A percentile compares a stretch with the other conserved stretches of the same genome.
Evolutionary conservation across 2,329 filamentous ascomycete genomes (phyloP).

Genomic region (Verticillium klebahnii): DNA sequence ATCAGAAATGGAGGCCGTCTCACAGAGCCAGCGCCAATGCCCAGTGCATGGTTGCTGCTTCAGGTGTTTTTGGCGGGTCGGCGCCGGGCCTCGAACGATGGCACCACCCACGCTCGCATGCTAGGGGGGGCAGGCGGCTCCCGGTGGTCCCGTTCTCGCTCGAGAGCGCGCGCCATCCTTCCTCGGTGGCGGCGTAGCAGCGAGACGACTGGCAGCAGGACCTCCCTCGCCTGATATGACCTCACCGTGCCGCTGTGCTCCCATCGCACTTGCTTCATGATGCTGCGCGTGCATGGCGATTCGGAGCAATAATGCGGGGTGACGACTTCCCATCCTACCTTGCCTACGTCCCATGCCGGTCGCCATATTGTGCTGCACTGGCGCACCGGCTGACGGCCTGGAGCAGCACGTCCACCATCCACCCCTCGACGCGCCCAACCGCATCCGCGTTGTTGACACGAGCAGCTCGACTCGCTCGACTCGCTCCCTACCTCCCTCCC

Average conservation of each 20-base stretch:
- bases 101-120: background rate
- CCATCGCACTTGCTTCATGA: background rate
- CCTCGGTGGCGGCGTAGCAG: background rate
- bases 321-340: background rate
- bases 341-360: background rate
- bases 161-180: background rate
- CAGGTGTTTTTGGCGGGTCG: background rate
- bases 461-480: background rate
- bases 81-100: background rate
- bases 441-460: background rate
- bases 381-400: background rate
- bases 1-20: background rate
- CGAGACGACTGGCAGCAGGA: background rate
- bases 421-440: background rate
- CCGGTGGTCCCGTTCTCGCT: no score
- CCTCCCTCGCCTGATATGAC: slow-evolving; percentile 1
- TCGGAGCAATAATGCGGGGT: background rate
- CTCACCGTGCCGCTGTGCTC: background rate
- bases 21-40: background rate
- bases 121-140: no score
- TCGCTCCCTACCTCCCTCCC: background rate
- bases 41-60: background rate
- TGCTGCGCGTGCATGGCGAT: background rate
- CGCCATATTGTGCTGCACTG: background rate
- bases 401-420: background rate